phyloP scores from a whole-genome alignment of 495 filamentous ascomycete species.

The Cladorrhinum samala region DNA sequence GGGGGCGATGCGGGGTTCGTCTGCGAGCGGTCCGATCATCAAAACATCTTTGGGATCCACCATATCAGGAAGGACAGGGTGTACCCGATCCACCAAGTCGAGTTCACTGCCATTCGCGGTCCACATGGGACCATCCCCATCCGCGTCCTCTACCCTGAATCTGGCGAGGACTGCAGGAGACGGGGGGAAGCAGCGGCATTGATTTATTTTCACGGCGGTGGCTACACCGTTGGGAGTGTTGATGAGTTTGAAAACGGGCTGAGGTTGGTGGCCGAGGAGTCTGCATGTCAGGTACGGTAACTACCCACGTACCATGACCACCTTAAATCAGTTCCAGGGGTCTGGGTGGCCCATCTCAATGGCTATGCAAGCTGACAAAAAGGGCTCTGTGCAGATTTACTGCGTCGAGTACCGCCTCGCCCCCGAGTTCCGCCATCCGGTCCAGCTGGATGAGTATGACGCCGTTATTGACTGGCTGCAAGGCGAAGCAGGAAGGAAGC shows the following conservation, averaged over 20 bases:
- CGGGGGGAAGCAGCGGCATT: slow-evolving; percentile 18
- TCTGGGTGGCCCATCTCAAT: too few relatives aligned
- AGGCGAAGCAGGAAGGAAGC: slow-evolving; percentile 7
- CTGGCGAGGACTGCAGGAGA: slow-evolving; percentile 4
- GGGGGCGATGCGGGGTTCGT: slow-evolving; percentile 23
- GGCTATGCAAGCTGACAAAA: background rate
- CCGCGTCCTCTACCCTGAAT: slow-evolving; percentile 26
- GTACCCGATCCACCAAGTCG: slow-evolving; percentile 24
- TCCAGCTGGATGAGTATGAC: slow-evolving; percentile 29
- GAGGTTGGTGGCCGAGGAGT: slow-evolving; percentile 25
- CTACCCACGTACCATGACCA: too few relatives aligned
- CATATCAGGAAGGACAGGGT: slow-evolving; percentile 12
- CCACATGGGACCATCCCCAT: slow-evolving; percentile 33
- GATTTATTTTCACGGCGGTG: slow-evolving; percentile 39
- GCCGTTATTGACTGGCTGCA: slow-evolving; percentile 27
- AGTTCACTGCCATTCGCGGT: slow-evolving; percentile 31
- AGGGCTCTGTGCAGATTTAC: slow-evolving; percentile 12
- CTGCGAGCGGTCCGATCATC: slow-evolving; percentile 26
- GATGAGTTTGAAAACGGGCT: slow-evolving; percentile 37
- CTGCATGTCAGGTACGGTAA: slow-evolving; percentile 17
- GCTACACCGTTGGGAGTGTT: slow-evolving; percentile 31
- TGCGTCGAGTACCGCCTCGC: slow-evolving; percentile 34
- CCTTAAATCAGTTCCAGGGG: too few relatives aligned
- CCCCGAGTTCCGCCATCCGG: slow-evolving; percentile 34
- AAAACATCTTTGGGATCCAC: slow-evolving; percentile 29